Base-by-base conservation (phyloP, 345 rosid species). In the Mallotus nudiflorus region DNA sequence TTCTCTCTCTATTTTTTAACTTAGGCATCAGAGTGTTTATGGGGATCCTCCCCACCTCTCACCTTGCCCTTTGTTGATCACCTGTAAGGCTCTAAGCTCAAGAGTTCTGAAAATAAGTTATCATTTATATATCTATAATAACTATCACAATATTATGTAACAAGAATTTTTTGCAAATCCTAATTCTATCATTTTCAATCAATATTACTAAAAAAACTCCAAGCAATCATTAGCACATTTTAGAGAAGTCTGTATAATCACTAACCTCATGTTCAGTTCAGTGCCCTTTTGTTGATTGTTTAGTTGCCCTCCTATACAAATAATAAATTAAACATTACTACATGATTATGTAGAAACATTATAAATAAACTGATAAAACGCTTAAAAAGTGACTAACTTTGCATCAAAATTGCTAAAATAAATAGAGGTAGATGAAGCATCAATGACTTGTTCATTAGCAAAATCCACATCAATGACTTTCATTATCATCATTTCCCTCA, bases 201-300 rank as follows among this genome's bases (percentile, higher is more conserved):
- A 12, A 53, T 15, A 27, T n/a, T 42, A n/a, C 24, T 35, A 1
- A 45, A 37, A n/a, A n/a, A n/a, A n/a, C n/a, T 35, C n/a, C 24
- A 22, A 68, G 24, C 59, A 31, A 60, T 35, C n/a, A 40, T 14
- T 40, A 27, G 4, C 9, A 45, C 2, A 39, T n/a, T 7, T 12
- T 7, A n/a, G 29, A 44, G n/a, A 15, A 42, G 15, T 51, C 12
- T 61, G 40, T 51, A 15, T 60, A 44, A 22, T 40, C 33, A 75
- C 76, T 46, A 16, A 83, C 84, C 86, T 83, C 84, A 69, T 75
- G 73, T 62, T 73, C 68, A 20, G 82, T 80, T 84, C 86, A 83
- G 27, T 78, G 83, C 67, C 83, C 84, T 65, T 65, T 75, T 0
- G 71, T 67, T 68, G 75, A 78, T 48, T 69, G 75, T 64, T 84